Evolutionary conservation across 345 rosid species (phyloP), one percentile per base, ranked within the genome.

Genomic region (Pugionium cornutum): DNA sequence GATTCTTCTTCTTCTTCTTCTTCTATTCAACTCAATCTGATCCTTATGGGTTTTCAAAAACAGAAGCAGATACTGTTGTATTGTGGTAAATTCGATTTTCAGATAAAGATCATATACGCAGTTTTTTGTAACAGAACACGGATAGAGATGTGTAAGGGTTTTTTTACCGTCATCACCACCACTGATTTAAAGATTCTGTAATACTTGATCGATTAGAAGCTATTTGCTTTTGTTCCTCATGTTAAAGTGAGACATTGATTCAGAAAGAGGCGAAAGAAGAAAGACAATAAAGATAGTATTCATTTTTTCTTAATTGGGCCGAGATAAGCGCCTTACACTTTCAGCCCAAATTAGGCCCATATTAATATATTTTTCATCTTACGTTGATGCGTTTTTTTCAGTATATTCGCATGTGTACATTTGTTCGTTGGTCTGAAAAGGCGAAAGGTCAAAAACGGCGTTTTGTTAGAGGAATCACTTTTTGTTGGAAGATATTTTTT

Each of bases 1-100:
- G 6, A 25, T 66, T 35, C 62, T 73, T 52, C 44, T 83, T 67
- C 67, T 83, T 68, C 46, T 37, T 37, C 41, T 37, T 81, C 31
- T 11, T 72, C 34, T 81, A 33, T 11, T 72, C 34, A 45, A 70
- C 39, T 48, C 65, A 27, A 4, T 74, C 62, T 78, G 69, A 30
- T 6, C 34, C 29, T 45, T 27, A 5, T 49, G 57, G 47, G 26
- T 34, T 69, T 51, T 59, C 10, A 32, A 36, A 55, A 58, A 54
- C 69, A 46, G 28, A 18, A 65, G 49, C 42, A 58, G n/a, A 44
- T 8, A 43, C 2, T 56, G 9, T 42, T 53, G 46, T 45, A 18
- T 28, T 27, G 11, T 46, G 49, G 33, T 36, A n/a, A 18, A 53
- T 4, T 29, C 47, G 50, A 48, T 62, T 54, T 46, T 18, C 54